phyloP scores from a whole-genome alignment of 768 basidiomycete species.

The Grammothele lineata region DNA sequence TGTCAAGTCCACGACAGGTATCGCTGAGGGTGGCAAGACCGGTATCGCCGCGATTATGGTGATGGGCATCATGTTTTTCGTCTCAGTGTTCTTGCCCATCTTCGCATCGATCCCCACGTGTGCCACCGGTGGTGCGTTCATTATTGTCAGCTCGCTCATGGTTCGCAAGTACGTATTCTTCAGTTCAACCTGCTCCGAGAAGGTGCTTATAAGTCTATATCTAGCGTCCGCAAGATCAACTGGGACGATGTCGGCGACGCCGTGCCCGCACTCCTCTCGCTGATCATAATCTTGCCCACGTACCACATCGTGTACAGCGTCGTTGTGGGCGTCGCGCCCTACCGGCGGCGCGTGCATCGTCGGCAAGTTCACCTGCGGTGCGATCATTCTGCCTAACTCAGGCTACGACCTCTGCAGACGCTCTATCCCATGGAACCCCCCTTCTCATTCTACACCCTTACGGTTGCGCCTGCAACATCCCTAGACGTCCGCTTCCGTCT shows the following conservation, averaged over 20 bases:
- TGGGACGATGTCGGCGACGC: constrained; percentile 87
- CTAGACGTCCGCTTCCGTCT: no score
- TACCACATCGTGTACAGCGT: constrained; percentile 90
- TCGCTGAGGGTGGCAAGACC: constrained; percentile 83
- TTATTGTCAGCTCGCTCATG: constrained; percentile 87
- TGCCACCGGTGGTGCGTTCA: constrained; percentile 84
- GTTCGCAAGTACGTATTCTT: constrained; percentile 63
- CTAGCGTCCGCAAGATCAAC: constrained; percentile 78
- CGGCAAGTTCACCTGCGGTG: constrained; percentile 51
- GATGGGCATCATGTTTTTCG: constrained; percentile 75
- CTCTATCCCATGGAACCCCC: no score
- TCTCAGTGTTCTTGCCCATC: constrained; percentile 83
- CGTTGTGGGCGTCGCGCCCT: constrained; percentile 71
- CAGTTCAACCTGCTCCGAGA: no score
- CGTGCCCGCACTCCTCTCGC: constrained; percentile 81
- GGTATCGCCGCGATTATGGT: constrained; percentile 74
- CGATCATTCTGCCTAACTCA: constrained; percentile 59
- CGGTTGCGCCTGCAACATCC: no score
- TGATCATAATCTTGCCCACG: constrained; percentile 74
- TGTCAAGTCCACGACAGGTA: constrained; percentile 81
- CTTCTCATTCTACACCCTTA: no score
- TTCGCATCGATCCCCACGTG: constrained; percentile 84
- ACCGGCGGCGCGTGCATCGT: constrained; percentile 59
- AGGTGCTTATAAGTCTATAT: no score
- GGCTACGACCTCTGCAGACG: no score